Conservation (phyloP, 2,329 filamentous ascomycete genomes). For the Sclerotinia spermophila region DNA sequence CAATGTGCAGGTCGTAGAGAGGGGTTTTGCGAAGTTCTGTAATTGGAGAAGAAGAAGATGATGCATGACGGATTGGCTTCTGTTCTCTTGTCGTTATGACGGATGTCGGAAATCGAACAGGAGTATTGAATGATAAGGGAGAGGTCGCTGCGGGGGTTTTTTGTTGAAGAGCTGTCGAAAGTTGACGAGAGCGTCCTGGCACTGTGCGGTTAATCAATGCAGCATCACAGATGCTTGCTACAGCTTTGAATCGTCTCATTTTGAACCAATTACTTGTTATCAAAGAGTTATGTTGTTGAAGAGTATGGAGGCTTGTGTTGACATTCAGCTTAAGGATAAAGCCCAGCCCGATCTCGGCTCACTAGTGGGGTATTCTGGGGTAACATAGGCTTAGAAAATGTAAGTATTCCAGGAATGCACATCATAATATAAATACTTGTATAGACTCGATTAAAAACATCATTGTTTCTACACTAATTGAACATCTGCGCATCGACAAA, state of each 20-base stretch:
- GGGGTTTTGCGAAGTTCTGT: slow-evolving; percentile 58
- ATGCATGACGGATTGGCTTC: slow-evolving; percentile 23
- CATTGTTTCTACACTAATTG: slow-evolving; percentile 26
- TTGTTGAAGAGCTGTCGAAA: slow-evolving; percentile 30
- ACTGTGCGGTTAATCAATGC: slow-evolving; percentile 17
- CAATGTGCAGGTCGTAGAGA: slow-evolving; percentile 74
- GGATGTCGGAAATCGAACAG: slow-evolving; percentile 9
- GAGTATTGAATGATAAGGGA: slow-evolving; percentile 14
- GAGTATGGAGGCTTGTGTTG: slow-evolving; percentile 10
- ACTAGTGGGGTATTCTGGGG: slow-evolving; percentile 1
- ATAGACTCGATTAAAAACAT: not conserved
- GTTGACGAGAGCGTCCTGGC: slow-evolving; percentile 25
- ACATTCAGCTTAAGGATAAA: slow-evolving; percentile 19
- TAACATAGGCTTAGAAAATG: not conserved
- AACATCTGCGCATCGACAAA: slow-evolving; percentile 25
- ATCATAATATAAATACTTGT: not conserved
- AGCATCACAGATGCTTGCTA: slow-evolving; percentile 25
- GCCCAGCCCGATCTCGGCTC: slow-evolving; percentile 9
- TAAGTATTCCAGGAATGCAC: not conserved
- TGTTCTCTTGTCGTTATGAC: not conserved
- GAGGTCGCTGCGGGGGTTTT: slow-evolving; percentile 16
- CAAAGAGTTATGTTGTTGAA: slow-evolving; percentile 9
- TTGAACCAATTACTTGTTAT: slow-evolving; percentile 27
- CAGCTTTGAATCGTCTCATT: slow-evolving; percentile 35
- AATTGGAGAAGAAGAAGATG: slow-evolving; percentile 21